Percentiles rank a stretch among this genome's conserved stretches.
phyloP scores from a whole-genome alignment of 306 rosid species.

The Hylodesmum podocarpum region DNA sequence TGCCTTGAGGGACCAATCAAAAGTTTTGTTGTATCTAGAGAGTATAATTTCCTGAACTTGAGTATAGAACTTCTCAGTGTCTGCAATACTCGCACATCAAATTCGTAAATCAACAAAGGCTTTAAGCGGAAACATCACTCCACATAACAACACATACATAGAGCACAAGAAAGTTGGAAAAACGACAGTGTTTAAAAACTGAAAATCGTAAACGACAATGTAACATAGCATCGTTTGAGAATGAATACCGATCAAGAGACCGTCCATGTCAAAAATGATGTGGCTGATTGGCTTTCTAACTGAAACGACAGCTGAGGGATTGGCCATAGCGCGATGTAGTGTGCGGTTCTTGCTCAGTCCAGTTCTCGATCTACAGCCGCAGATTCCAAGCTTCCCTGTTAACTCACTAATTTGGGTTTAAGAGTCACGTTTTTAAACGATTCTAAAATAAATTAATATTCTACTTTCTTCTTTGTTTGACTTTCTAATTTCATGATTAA shows the following conservation, averaged over 20 bases:
- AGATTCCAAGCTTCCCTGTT: not conserved
- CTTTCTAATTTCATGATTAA: no score
- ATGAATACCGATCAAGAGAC: conserved; percentile 78
- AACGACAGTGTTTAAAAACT: not conserved
- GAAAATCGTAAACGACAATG: not conserved
- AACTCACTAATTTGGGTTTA: not conserved
- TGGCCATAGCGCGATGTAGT: conserved; percentile 47
- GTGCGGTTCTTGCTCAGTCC: not conserved
- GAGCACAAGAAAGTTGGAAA: not conserved
- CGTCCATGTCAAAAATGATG: conserved; percentile 93
- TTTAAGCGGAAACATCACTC: not conserved
- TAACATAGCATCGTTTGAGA: not conserved
- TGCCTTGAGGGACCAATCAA: conserved; percentile 90
- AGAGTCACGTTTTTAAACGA: no score
- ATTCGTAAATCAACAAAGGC: not conserved
- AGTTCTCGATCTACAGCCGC: not conserved
- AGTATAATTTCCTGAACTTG: conserved; percentile 83
- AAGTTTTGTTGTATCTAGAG: conserved; percentile 72
- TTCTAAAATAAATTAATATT: no score
- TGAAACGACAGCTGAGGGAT: conserved; percentile 32
- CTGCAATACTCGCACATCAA: conserved; percentile 44
- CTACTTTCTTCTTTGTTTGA: no score
- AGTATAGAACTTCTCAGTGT: conserved; percentile 84
- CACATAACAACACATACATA: not conserved
- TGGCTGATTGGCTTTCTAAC: conserved; percentile 53